Evolutionary conservation across 208 protist species (phyloP).

Genomic region (Phytomonas francai): DNA sequence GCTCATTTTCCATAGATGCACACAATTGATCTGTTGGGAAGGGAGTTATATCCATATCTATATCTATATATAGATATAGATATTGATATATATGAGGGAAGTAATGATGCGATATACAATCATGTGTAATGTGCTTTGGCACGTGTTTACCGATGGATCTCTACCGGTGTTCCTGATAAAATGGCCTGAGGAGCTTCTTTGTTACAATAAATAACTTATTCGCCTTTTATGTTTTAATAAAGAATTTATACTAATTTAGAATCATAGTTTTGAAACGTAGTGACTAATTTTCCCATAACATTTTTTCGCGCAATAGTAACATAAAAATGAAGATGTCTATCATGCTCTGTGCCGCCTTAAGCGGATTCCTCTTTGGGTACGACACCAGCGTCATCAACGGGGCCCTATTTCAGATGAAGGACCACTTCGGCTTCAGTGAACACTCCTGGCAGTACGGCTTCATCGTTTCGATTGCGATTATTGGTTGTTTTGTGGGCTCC

Average conservation of each 20-base stretch:
- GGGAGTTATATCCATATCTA: background rate
- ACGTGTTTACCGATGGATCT: background rate
- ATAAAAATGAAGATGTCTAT: constrained; percentile 35
- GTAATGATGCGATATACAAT: background rate
- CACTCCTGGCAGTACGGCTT: constrained; percentile 74
- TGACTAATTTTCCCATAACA: background rate
- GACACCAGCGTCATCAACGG: constrained; percentile 90
- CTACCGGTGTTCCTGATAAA: background rate
- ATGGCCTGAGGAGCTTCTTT: background rate
- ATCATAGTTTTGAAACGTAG: background rate
- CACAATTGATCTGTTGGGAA: background rate
- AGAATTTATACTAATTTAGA: constrained; percentile 3
- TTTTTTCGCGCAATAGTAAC: constrained; percentile 3
- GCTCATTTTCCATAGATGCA: background rate
- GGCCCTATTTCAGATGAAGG: constrained; percentile 89
- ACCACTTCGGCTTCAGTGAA: constrained; percentile 75
- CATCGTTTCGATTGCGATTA: constrained; percentile 83
- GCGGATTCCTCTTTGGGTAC: constrained; percentile 91
- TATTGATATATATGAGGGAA: background rate
- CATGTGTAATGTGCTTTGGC: background rate
- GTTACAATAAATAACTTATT: background rate
- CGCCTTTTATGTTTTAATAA: background rate
- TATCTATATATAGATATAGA: no score
- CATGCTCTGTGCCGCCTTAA: constrained; percentile 80
- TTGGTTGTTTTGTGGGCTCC: constrained; percentile 79